A percentile compares a stretch with the other conserved stretches of the same genome.
These are phyloP conservation scores for Diatrype stigma DNA, from an alignment of 2,329 filamentous ascomycete genomes.

Conservation along the genomic window DNA sequence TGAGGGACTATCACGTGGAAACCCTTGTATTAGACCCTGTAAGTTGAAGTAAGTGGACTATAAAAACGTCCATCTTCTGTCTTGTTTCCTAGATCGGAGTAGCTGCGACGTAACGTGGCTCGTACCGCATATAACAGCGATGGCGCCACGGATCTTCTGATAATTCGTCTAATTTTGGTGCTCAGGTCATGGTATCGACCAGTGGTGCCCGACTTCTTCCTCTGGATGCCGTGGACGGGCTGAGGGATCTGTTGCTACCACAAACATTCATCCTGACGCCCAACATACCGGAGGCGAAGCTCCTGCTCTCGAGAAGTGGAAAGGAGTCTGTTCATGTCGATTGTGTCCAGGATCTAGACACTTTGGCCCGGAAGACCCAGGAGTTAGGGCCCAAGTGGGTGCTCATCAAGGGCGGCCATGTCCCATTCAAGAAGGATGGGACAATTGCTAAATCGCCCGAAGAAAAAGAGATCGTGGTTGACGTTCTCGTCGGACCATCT, in stretches of 20 bases:
- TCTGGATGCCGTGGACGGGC: constrained; percentile 55
- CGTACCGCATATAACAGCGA: neutral
- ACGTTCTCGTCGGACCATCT: constrained; percentile 66
- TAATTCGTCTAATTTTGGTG: neutral
- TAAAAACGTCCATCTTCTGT: neutral
- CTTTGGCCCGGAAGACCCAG: constrained; percentile 62
- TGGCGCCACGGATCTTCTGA: too few relatives aligned
- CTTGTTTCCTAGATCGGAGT: too few relatives aligned
- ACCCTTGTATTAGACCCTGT: constrained; percentile 72
- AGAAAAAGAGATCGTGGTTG: constrained; percentile 65
- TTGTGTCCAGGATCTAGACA: constrained; percentile 62
- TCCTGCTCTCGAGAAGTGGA: constrained; percentile 56
- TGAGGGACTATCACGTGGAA: constrained; percentile 54
- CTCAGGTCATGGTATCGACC: constrained; percentile 85
- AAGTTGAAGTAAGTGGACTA: constrained; percentile 23
- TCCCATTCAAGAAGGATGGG: constrained; percentile 66
- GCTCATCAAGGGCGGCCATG: constrained; percentile 85
- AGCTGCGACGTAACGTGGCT: too few relatives aligned
- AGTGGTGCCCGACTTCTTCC: constrained; percentile 70
- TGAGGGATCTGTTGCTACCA: constrained; percentile 59
- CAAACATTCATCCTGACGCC: constrained; percentile 68
- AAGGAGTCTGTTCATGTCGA: constrained; percentile 38
- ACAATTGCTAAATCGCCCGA: constrained; percentile 52
- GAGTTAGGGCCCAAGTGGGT: constrained; percentile 73
- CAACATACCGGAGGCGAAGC: constrained; percentile 70